Base-by-base conservation (phyloP, 2,329 filamentous ascomycete genomes). In the Sclerotinia spermophila region DNA sequence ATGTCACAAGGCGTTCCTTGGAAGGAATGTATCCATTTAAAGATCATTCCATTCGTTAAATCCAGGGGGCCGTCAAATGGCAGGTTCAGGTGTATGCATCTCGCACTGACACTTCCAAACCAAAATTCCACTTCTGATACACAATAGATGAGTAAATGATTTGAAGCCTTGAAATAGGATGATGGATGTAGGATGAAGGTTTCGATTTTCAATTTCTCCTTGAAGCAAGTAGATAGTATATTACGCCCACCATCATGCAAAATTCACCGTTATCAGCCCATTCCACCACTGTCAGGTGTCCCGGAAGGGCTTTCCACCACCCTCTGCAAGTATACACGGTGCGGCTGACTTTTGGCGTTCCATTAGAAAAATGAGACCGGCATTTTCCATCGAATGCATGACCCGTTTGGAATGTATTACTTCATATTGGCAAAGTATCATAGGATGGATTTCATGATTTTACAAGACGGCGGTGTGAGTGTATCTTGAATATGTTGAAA, bases 261-360 rank as follows among this genome's bases (percentile, higher is more conserved):
- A 27, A n/a, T 65, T 53, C n/a, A 53, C 62, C 62, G 62, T 65
- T 42, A 53, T 40, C 62, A 65, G 62, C 62, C 33, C 45, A 53
- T 65, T 2, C n/a, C 45, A 65, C 45, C 19, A 30, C 45, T 30
- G 11, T 40, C 62, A 66, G 45, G 45, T 66, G 62, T 66, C 7
- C 17, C 38, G 24, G 45, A 30, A 30, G 35, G 35, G 17, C 45
- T 45, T 62, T 24, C 40, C 19, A 45, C 19, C 30, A 40, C 27
- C 19, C 27, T 40, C 13, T 51, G 24, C 33, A 38, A 53, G 33
- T 53, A 53, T 65, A 53, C 62, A 53, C 48, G 35, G 45, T 66
- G 62, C 62, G 62, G 62, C 62, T 66, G 45, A 66, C 44, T 30
- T 24, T 30, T 42, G 17, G n/a, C n/a, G 45, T 13, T 30, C 24